Base-by-base conservation (phyloP, 1,284 basidiomycete genomes). In the Ganoderma sinense region DNA sequence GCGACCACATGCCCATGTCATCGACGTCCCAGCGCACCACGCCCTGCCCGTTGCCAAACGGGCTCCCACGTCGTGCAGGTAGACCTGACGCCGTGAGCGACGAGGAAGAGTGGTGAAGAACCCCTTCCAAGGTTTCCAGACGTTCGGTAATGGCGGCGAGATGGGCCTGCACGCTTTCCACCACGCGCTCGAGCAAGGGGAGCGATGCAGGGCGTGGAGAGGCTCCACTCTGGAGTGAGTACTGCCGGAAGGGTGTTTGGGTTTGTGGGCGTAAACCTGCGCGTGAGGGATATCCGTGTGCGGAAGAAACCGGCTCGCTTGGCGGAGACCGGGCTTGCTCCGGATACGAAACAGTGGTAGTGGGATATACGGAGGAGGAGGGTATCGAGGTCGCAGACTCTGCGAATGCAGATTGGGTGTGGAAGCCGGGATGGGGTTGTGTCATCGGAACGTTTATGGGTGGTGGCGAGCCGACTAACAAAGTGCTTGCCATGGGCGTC, bases 71-170 rank as follows among this genome's bases (percentile, higher is more conserved):
- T 20, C 75, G 72, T 13, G 51, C 66, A 33, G 72, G 69, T 6
- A 59, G 64, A 10, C 72, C 72, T 10, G 63, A 73, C 13, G 72
- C 69, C 2, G 75, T 74, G 18, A 80, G 75, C 14, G 80, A 79
- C n/a, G 73, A 80, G 26, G 85, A 79, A 2, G 86, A 84, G 73
- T 77, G 74, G 56, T 75, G 79, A 3, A 74, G 66, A 5, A 74
- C 31, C n/a, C 63, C 69, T 74, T 97, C 96, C 23, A 97, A 82
- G 7, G 87, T 85, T 74, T 95, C 92, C 36, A 99, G 84, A 14
- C 97, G 91, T 80, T 98, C 97, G 43, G 92, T 93, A 48, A 99
- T 86, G 1, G 97, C 96, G 1, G 95, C 93, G 10, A 99, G 84
- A 69, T 97, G 95, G 0, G 93, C 91, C 79, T 99, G 97, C 67